phyloP scores from a whole-genome alignment of 495 filamentous ascomycete genomes.

The Aspergillus haitiensis region DNA sequence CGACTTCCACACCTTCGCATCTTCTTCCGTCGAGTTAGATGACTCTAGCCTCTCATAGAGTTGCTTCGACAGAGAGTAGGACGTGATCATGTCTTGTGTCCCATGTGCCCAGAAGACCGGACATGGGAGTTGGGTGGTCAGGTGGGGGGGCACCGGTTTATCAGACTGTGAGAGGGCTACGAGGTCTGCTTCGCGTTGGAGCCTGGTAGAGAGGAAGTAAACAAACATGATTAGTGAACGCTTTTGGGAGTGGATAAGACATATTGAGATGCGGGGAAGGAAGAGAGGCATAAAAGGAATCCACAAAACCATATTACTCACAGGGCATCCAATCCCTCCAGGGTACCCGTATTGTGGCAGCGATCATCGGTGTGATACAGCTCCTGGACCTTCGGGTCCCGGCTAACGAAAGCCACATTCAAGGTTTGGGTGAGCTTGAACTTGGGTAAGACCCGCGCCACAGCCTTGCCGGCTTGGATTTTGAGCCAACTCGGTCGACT shows the following conservation, averaged over 20 bases:
- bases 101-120: conserved; percentile 15
- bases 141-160: background rate
- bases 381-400: conserved; percentile 60
- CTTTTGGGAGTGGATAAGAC: background rate
- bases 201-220: background rate
- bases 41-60: conserved; percentile 53
- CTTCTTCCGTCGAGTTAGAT: conserved; percentile 26
- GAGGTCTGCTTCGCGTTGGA: conserved; percentile 41
- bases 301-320: conserved; percentile 35
- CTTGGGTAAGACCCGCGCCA: conserved; percentile 57
- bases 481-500: conserved; percentile 55
- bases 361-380: conserved; percentile 62
- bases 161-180: conserved; percentile 13
- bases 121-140: background rate
- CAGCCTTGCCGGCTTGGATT: conserved; percentile 58
- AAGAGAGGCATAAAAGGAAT: background rate
- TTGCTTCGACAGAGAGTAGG: conserved; percentile 56
- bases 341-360: conserved; percentile 73
- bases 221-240: background rate
- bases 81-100: conserved; percentile 59
- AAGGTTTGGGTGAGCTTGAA: conserved; percentile 56
- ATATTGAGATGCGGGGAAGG: background rate
- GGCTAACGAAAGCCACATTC: conserved; percentile 54
- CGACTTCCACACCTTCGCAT: conserved; percentile 65
- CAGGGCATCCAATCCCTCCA: conserved; percentile 69